Evolutionary conservation across 805 yeast genomes (phyloP).

Genomic region (Yamadazyma ubonensis): DNA sequence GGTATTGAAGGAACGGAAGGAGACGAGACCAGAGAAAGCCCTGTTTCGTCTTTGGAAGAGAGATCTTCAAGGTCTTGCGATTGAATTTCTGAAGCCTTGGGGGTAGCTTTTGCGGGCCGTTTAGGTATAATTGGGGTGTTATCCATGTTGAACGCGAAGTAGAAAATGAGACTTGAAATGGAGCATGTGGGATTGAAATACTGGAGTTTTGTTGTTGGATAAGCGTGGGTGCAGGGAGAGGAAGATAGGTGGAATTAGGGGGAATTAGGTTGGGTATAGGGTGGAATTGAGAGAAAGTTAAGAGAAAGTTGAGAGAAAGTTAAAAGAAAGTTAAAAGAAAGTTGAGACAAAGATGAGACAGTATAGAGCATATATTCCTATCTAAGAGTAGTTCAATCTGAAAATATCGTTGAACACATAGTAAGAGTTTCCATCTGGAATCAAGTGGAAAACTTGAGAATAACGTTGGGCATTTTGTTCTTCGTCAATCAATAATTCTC

Average conservation of each 20-base stretch:
- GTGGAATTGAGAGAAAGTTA: no score
- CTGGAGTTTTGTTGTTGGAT: no score
- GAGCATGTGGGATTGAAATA: no score
- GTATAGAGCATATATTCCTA: not conserved
- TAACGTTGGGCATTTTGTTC: conserved; percentile 95
- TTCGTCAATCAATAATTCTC: conserved; percentile 88
- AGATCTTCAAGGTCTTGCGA: not conserved
- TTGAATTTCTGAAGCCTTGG: not conserved
- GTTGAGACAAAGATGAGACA: not conserved
- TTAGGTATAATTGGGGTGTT: conserved; percentile 7
- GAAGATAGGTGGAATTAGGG: no score
- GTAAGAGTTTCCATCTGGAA: conserved; percentile 88
- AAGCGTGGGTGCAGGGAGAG: no score
- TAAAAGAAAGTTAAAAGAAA: not conserved
- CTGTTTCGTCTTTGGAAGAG: no score
- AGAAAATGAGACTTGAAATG: not conserved
- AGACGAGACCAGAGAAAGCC: no score
- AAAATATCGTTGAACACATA: conserved; percentile 95
- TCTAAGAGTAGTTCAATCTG: conserved; percentile 82
- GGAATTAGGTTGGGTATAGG: no score
- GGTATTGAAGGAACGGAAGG: conserved; percentile 25
- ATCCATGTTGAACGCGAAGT: not conserved
- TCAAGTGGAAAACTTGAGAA: conserved; percentile 95
- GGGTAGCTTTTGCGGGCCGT: conserved; percentile 4
- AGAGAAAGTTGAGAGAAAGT: no score